These are phyloP conservation scores for Amphichorda felina DNA, from an alignment of 2,329 filamentous ascomycete species.

Conservation along the genomic window DNA sequence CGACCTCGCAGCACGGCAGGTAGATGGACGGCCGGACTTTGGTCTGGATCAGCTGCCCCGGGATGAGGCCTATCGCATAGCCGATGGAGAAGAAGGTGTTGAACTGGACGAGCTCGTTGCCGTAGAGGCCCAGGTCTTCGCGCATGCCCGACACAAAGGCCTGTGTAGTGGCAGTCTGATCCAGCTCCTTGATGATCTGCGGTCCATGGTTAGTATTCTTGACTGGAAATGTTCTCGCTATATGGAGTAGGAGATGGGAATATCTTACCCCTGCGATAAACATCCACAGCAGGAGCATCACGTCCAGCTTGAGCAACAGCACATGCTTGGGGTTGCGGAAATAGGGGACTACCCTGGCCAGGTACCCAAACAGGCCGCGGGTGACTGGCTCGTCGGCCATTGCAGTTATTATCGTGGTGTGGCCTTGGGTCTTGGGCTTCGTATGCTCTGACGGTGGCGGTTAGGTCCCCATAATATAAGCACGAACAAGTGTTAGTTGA, in stretches of 20 bases:
- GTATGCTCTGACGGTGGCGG: too few species aligned
- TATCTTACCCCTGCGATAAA: slow-evolving; percentile 21
- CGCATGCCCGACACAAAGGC: slow-evolving; percentile 25
- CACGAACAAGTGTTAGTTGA: too few species aligned
- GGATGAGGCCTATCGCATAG: slow-evolving; percentile 38
- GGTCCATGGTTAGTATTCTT: slow-evolving; percentile 7
- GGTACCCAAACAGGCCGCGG: too few species aligned
- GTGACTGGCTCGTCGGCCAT: too few species aligned
- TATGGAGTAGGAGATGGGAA: background rate
- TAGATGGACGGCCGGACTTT: slow-evolving; percentile 25
- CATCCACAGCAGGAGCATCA: slow-evolving; percentile 21
- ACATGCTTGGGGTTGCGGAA: slow-evolving; percentile 19
- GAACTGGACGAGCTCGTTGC: slow-evolving; percentile 42
- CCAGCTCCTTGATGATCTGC: slow-evolving; percentile 26
- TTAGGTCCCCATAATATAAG: too few species aligned
- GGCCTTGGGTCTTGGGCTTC: background rate
- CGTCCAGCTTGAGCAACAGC: slow-evolving; percentile 20
- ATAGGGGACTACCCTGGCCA: slow-evolving; percentile 5
- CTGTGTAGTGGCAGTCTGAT: slow-evolving; percentile 21
- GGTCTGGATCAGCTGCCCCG: slow-evolving; percentile 25
- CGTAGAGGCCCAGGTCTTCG: slow-evolving; percentile 26
- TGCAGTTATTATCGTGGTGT: background rate
- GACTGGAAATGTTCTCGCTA: background rate
- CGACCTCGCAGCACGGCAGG: slow-evolving; percentile 24
- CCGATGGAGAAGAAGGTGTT: slow-evolving; percentile 45